Base-by-base conservation (phyloP, 2,329 filamentous ascomycete species). In the Ophiocordyceps polyrhachis-furcata region DNA sequence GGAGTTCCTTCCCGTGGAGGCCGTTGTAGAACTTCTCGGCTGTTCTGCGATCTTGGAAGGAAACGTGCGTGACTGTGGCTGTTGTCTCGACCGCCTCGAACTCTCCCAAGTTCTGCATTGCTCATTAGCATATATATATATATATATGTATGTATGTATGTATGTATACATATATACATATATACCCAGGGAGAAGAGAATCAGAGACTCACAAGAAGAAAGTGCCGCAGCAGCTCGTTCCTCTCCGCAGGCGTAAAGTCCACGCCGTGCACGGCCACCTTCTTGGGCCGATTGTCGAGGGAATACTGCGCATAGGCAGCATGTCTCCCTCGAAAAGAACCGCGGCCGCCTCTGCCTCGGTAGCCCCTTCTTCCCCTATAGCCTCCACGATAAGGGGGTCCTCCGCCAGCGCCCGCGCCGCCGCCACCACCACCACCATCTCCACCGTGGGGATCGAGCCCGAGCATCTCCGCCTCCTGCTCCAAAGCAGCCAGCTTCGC, bases 281-380 rank as follows among this genome's bases (percentile, higher is more conserved):
- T 78, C 56, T 74, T 81, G 0, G 84, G 79, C 41, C 84, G 70
- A 57, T 88, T 87, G 55, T 91, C 84, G 20, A 91, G 67, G 17
- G 80, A 79, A 51, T 79, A 81, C 29, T 71, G 69, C 4, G 70
- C 74, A 51, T 77, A 78, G 1, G 70, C 71, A 3, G 70, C 69
- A 42, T 71, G 69, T 49, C 69, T 65, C 43, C 68, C 59, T 44
- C 63, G 55, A 43, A 61, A 60, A 19, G 62, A 58, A 9, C 65
- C 65, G 40, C 67, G 60, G 19, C 64, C 60, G 19, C 61, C 49
- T 44, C 59, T 52, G 43, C 60, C 61, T 8, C 59, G 52, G 23
- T 56, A 58, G 11, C 56, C 56, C 21, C 58, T 56, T 2, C 63
- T 55, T 17, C 61, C 62, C 8, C 56, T 46, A 46, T 64, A 66